phyloP scores from a whole-genome alignment of 1,139 yeast species.

The Waltiozyma sp. region DNA sequence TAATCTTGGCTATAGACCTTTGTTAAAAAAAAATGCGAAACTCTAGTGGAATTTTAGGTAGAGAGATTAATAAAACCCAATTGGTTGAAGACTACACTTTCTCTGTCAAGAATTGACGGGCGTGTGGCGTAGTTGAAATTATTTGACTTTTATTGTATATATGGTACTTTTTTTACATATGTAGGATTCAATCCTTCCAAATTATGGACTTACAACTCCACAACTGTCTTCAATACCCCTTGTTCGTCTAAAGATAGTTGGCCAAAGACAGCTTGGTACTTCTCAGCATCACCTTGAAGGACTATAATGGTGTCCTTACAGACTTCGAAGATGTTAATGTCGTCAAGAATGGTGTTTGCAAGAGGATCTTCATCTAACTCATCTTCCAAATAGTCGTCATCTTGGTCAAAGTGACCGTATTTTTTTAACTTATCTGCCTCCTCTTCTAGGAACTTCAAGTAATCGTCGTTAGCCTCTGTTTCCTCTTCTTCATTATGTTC shows the following conservation, averaged over 20 bases:
- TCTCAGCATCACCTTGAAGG: constrained; percentile 24
- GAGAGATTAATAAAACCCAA: too few species aligned
- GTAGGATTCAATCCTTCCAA: too few species aligned
- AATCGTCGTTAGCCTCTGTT: constrained; percentile 29
- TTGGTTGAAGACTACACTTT: too few species aligned
- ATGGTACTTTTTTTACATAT: too few species aligned
- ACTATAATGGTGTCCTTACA: constrained; percentile 29
- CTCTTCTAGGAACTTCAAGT: constrained; percentile 32
- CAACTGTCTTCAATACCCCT: constrained; percentile 18
- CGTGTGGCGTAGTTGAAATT: too few species aligned
- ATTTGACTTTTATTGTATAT: too few species aligned
- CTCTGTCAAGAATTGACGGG: too few species aligned
- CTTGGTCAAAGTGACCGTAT: constrained; percentile 30
- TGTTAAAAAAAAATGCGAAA: too few species aligned
- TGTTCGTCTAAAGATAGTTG: constrained; percentile 25
- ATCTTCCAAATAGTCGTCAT: constrained; percentile 37
- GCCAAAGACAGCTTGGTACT: constrained; percentile 24
- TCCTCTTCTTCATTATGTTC: constrained; percentile 34
- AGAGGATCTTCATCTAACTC: constrained; percentile 74
- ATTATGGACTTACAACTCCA: constrained; percentile 11
- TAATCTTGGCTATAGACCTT: too few species aligned
- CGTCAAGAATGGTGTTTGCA: constrained; percentile 67
- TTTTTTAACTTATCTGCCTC: constrained; percentile 32
- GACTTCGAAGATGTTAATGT: constrained; percentile 48
- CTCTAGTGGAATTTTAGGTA: too few species aligned